Evolutionary conservation across 768 basidiomycete genomes (phyloP), one percentile per base, ranked within the genome.

Genomic region (Leccinum disarticulatum): DNA sequence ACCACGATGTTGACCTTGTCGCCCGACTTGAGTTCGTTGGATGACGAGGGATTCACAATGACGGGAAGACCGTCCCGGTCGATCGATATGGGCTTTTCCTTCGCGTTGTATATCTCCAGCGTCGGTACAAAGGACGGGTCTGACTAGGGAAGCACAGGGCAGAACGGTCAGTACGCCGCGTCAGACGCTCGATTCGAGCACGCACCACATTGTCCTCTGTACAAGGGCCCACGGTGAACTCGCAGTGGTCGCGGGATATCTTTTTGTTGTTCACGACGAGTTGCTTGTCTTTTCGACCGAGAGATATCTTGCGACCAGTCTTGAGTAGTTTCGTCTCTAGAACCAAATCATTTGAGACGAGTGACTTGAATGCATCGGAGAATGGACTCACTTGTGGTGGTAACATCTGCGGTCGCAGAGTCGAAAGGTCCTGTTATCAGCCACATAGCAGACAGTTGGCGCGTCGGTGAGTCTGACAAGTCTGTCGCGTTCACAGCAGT

Each of bases 171-270:
- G 15, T 13, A 33, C 6, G 22, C 31, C 1, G n/a, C 52, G 49
- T 8, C 33, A 27, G 27, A n/a, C 1, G n/a, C 36, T 38, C 7
- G 36, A 38, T 38, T n/a, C 8, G 41, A 15, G 41, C 19, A 60
- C 87, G 59, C 66, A 90, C 90, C 59, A 79, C 78, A 59, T 89
- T 80, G 41, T 84, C 82, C 14, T 68, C 62, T 1, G 81, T 72
- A 56, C 79, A 87, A 4, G 74, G 61, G 1, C 79, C 85, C 4
- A 91, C 85, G 6, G 74, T 73, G 57, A 92, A 81, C 52, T 78
- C 72, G 52, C 83, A 84, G 62, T 89, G 86, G 22, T 82, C 75
- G 30, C 80, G 77, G 0, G 90, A 91, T 50, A 93, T 78, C 68
- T 83, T 87, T 66, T 85, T 85, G 74, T 78, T 80, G 59, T 80